Evolutionary conservation across 768 basidiomycete genomes (phyloP).

Genomic region (Amanita exitialis): DNA sequence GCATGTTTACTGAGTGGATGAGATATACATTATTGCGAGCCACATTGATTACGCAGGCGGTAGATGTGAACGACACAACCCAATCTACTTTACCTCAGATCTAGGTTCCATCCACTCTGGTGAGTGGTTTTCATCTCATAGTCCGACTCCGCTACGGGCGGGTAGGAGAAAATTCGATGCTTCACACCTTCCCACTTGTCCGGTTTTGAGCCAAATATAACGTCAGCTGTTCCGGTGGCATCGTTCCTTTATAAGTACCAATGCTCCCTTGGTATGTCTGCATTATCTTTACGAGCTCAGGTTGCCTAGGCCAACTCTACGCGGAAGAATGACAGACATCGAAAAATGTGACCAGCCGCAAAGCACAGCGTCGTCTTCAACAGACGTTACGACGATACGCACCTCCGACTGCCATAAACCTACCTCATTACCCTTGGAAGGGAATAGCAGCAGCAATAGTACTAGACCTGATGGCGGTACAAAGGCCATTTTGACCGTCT

Average conservation of each 20-base stretch:
- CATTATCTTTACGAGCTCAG: background rate
- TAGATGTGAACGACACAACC: background rate
- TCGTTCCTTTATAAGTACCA: background rate
- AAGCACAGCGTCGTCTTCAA: background rate
- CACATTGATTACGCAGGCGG: background rate
- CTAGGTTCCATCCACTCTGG: background rate
- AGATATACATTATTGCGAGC: background rate
- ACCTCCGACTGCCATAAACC: background rate
- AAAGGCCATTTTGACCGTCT: slow-evolving; percentile 36
- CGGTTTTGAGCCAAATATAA: background rate
- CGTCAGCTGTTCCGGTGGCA: background rate
- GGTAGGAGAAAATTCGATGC: background rate
- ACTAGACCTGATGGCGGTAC: background rate
- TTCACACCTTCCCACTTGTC: background rate
- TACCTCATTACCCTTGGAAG: background rate
- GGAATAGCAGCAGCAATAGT: background rate
- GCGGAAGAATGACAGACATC: slow-evolving; percentile 1
- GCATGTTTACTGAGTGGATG: background rate
- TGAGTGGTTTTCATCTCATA: background rate
- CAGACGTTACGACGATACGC: background rate
- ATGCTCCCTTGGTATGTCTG: background rate
- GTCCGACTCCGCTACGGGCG: slow-evolving; percentile 2
- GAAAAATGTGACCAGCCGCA: slow-evolving; percentile 1
- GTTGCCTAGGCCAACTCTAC: background rate
- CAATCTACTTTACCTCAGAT: background rate